phyloP scores from a whole-genome alignment of 1,284 basidiomycete genomes.

The Apiotrichum gracile region DNA sequence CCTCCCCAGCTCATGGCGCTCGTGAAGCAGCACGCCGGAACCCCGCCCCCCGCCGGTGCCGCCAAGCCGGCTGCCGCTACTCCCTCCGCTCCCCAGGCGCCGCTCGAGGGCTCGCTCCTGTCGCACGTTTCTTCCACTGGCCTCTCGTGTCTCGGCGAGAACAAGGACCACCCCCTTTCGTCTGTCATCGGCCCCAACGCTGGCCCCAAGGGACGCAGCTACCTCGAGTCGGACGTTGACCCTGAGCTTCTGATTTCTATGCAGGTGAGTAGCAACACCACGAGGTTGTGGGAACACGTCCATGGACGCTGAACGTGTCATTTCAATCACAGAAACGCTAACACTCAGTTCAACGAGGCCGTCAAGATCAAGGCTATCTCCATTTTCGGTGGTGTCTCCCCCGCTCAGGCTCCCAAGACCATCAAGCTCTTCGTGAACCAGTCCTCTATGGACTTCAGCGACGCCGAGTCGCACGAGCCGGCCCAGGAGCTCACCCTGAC shows the following conservation, averaged over 20 bases:
- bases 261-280: slow-evolving; percentile 51
- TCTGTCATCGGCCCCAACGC: slow-evolving; percentile 55
- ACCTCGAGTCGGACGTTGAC: slow-evolving; percentile 71
- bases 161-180: slow-evolving; percentile 56
- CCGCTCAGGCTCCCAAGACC: slow-evolving; percentile 57
- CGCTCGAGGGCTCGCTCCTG: slow-evolving; percentile 34
- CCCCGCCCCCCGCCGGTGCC: slow-evolving; percentile 9
- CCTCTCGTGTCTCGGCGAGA: slow-evolving; percentile 71
- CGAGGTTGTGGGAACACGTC: not conserved
- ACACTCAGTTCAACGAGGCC: slow-evolving; percentile 65
- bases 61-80: slow-evolving; percentile 1
- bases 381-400: slow-evolving; percentile 53
- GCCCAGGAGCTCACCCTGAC: slow-evolving; percentile 47
- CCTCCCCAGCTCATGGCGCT: slow-evolving; percentile 39
- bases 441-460: slow-evolving; percentile 60
- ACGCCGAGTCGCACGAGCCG: slow-evolving; percentile 41
- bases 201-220: slow-evolving; percentile 52
- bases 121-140: slow-evolving; percentile 38
- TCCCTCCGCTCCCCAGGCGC: slow-evolving; percentile 6
- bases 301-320: no score
- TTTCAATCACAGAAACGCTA: no score
- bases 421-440: slow-evolving; percentile 63
- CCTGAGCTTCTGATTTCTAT: slow-evolving; percentile 65
- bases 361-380: slow-evolving; percentile 68
- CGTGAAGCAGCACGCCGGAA: slow-evolving; percentile 40